phyloP scores from a whole-genome alignment of 306 rosid genomes.

The Vicia faba region DNA sequence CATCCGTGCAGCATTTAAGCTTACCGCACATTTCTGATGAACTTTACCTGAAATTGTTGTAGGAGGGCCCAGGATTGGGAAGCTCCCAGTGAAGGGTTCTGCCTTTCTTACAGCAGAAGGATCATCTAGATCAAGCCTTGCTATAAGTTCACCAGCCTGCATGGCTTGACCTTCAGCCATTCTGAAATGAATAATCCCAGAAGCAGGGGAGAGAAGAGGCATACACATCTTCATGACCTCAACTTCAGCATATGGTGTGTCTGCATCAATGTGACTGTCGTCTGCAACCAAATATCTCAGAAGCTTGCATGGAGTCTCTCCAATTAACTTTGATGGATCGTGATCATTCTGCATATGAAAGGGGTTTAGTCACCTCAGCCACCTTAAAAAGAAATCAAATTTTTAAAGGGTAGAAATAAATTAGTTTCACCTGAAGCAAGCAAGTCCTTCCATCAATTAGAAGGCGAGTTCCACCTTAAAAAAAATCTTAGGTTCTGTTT shows the following conservation, averaged over 20 bases:
- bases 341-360: conserved; percentile 80
- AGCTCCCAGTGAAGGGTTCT: conserved; percentile 83
- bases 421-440: conserved; percentile 87
- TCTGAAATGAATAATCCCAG: conserved; percentile 83
- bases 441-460: conserved; percentile 99
- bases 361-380: conserved; percentile 38
- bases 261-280: conserved; percentile 82
- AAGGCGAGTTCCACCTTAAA: conserved; percentile 89
- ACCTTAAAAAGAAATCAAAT: conserved; percentile 16
- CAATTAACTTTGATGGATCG: conserved; percentile 92
- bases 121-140: conserved; percentile 94
- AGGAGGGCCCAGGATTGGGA: conserved; percentile 88
- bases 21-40: conserved; percentile 95
- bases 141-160: conserved; percentile 99
- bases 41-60: conserved; percentile 93
- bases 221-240: conserved; percentile 99
- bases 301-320: conserved; percentile 97
- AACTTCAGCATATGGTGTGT: conserved; percentile 94
- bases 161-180: conserved; percentile 98
- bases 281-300: conserved; percentile 75
- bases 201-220: conserved; percentile 99
- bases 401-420: conserved; percentile 31
- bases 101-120: conserved; percentile 95
- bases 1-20: conserved; percentile 84
- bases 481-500: conserved; percentile 30